These are phyloP conservation scores for Polytolypa hystricis DNA, from an alignment of 2,329 filamentous ascomycete genomes.

Conservation along the genomic window DNA sequence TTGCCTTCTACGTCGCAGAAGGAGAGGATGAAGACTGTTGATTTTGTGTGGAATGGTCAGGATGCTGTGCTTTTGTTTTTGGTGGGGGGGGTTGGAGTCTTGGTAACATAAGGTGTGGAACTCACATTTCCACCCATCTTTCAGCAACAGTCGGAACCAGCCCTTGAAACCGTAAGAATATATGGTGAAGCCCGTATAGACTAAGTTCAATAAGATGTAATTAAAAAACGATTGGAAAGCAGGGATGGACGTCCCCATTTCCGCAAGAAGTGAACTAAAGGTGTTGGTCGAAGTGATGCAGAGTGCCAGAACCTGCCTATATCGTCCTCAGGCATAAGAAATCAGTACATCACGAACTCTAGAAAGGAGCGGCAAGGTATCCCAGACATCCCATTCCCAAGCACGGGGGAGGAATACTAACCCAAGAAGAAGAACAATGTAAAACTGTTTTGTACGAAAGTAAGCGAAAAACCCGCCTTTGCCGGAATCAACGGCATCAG, in stretches of 20 bases:
- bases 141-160: conserved; percentile 52
- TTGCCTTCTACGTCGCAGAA: conserved; percentile 95
- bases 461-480: conserved; percentile 53
- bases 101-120: no score
- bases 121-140: conserved; percentile 74
- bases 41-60: conserved; percentile 33
- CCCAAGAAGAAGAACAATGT: conserved; percentile 67
- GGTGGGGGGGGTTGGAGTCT: not conserved
- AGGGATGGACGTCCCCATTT: conserved; percentile 65
- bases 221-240: conserved; percentile 95
- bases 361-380: conserved; percentile 8
- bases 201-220: conserved; percentile 69
- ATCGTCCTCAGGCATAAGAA: no score
- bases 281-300: conserved; percentile 92
- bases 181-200: conserved; percentile 72
- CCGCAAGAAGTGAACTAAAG: conserved; percentile 63
- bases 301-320: conserved; percentile 66
- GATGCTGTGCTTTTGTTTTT: no score
- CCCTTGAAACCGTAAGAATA: conserved; percentile 66
- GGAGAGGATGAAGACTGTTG: conserved; percentile 71
- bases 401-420: conserved; percentile 25
- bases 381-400: not conserved
- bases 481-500: conserved; percentile 28
- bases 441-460: conserved; percentile 76
- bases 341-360: conserved; percentile 1